Conservation (phyloP, 176 grass and related monocot genomes). For the Zea luxurians region DNA sequence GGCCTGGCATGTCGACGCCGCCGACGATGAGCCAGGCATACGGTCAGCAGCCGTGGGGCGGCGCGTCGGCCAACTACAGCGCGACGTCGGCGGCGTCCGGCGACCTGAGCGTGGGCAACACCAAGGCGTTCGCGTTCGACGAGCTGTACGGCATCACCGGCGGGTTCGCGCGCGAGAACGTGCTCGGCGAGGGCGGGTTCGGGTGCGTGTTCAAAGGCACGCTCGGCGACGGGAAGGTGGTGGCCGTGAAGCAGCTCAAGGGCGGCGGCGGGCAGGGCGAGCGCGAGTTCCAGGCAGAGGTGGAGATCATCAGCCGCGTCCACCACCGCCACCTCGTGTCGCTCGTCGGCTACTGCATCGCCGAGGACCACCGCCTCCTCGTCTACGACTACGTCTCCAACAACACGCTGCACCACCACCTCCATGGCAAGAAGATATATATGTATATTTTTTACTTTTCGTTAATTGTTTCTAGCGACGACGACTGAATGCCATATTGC, state of each 20-base stretch:
- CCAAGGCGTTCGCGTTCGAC: slow-evolving; percentile 70
- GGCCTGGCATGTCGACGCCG: slow-evolving; percentile 23
- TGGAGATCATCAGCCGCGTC: slow-evolving; percentile 91
- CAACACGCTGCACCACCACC: slow-evolving; percentile 81
- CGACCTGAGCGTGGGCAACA: slow-evolving; percentile 59
- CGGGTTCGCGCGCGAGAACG: slow-evolving; percentile 68
- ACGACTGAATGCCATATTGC: background rate
- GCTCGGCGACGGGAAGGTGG: slow-evolving; percentile 62
- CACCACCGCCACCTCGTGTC: slow-evolving; percentile 92
- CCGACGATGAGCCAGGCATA: slow-evolving; percentile 21
- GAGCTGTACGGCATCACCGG: slow-evolving; percentile 75
- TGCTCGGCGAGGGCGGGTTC: slow-evolving; percentile 90
- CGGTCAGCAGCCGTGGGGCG: background rate
- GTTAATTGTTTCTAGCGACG: no score
- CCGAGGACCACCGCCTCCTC: slow-evolving; percentile 76
- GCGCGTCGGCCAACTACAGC: slow-evolving; percentile 45
- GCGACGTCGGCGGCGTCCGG: slow-evolving; percentile 23
- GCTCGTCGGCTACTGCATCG: slow-evolving; percentile 84
- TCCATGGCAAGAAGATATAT: slow-evolving; percentile 39
- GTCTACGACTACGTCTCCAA: slow-evolving; percentile 90
- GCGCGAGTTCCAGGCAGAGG: slow-evolving; percentile 94
- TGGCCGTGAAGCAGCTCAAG: slow-evolving; percentile 94
- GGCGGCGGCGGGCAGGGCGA: slow-evolving; percentile 85
- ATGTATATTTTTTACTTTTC: no score
- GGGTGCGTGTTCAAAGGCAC: slow-evolving; percentile 87